Evolutionary conservation across 2,329 filamentous ascomycete species (phyloP).

Genomic region (Raffaelea albimanens): DNA sequence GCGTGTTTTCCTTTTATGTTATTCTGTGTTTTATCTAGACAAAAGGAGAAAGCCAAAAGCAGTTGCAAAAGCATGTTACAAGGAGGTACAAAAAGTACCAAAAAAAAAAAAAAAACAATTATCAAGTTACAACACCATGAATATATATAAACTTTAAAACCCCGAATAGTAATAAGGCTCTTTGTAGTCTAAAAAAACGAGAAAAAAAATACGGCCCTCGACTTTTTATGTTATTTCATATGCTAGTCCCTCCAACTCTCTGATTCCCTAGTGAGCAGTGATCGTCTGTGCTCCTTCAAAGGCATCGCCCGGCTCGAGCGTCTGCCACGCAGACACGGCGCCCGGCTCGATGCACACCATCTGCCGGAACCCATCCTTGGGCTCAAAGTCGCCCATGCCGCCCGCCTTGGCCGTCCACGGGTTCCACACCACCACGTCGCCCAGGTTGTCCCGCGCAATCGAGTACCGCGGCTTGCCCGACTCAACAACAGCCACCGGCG

Average conservation of each 20-base stretch:
- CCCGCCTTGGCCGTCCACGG: slow-evolving; percentile 82
- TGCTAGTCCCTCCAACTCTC: slow-evolving; percentile 6
- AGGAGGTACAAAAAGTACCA: no score
- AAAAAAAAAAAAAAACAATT: neutral
- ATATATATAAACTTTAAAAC: no score
- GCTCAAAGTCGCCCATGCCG: slow-evolving; percentile 76
- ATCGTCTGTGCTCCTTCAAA: slow-evolving; percentile 55
- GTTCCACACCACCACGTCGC: slow-evolving; percentile 93
- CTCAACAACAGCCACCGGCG: slow-evolving; percentile 51
- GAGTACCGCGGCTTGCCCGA: slow-evolving; percentile 57
- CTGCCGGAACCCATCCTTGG: slow-evolving; percentile 80
- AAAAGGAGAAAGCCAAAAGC: neutral
- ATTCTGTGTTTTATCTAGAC: no score
- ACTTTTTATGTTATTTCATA: slow-evolving; percentile 2
- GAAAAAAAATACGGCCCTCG: neutral
- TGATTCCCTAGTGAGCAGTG: slow-evolving; percentile 19
- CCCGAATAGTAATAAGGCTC: no score
- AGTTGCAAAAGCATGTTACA: no score
- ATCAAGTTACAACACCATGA: neutral
- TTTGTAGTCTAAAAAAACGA: neutral
- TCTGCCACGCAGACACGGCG: slow-evolving; percentile 71
- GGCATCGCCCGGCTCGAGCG: slow-evolving; percentile 67
- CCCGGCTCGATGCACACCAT: slow-evolving; percentile 96
- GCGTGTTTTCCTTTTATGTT: no score
- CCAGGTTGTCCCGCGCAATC: slow-evolving; percentile 73